Percentiles rank a stretch among this genome's conserved stretches.
Evolutionary conservation across 2,329 filamentous ascomycete genomes (phyloP).

Genomic region (Tolypocladium tropicale): DNA sequence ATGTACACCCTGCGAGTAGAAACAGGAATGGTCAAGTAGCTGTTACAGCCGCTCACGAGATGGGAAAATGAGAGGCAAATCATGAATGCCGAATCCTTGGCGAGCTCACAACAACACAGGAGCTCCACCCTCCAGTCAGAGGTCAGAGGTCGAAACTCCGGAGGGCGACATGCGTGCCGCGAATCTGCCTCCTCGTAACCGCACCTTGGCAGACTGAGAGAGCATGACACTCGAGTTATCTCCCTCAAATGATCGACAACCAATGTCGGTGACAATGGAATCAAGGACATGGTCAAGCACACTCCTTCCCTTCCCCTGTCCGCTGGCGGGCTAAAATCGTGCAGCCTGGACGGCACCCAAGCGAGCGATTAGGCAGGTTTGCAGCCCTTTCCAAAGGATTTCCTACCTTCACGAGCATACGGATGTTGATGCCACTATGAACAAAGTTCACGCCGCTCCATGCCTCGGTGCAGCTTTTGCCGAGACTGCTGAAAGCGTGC

Average conservation of each 20-base stretch:
- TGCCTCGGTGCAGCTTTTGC: not conserved
- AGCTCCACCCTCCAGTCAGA: not conserved
- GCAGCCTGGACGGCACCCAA: too few species aligned
- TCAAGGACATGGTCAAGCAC: not conserved
- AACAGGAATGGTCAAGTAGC: too few species aligned
- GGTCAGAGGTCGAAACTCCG: not conserved
- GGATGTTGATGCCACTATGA: not conserved
- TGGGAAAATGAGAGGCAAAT: too few species aligned
- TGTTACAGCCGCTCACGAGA: too few species aligned
- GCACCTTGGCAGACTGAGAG: not conserved
- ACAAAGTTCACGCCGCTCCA: not conserved
- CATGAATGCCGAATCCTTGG: too few species aligned
- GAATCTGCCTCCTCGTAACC: not conserved
- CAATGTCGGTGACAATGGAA: not conserved
- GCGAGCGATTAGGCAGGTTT: too few species aligned
- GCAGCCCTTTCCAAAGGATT: not conserved
- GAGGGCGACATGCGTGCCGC: not conserved
- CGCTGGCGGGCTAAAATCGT: not conserved
- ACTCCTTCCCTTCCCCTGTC: too few species aligned
- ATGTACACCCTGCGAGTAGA: too few species aligned
- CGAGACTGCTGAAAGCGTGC: not conserved
- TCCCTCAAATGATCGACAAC: not conserved
- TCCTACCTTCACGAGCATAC: not conserved
- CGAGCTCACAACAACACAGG: not conserved
- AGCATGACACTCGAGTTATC: not conserved